Base-by-base conservation (phyloP, 768 basidiomycete species). In the Mycena venus region DNA sequence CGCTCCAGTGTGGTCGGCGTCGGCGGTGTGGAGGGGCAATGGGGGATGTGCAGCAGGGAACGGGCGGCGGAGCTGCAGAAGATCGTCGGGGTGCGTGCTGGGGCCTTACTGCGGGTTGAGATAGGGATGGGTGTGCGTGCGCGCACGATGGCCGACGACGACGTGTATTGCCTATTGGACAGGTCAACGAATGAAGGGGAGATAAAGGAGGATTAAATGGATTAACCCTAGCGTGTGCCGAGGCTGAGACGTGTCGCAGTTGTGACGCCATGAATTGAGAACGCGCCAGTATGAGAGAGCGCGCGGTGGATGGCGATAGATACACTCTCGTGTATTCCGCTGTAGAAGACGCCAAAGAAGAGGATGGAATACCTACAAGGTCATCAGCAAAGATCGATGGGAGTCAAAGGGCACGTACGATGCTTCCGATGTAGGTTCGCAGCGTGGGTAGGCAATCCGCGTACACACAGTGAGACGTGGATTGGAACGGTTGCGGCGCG, bases 341-440 rank as follows among this genome's bases (percentile, higher is more conserved):
- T n/a, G n/a, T n/a, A n/a, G 6, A n/a, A 34, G 21, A 31, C 61
- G 27, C 25, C 23, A 42, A 42, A 42, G 42, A 42, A 10, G 38
- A 47, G 14, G 62, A 63, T 47, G 40, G 29, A 49, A 63, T 63
- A 63, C 27, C 42, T 47, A 63, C 29, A 63, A 47, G 29, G 44
- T 47, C 42, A 47, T 63, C 44, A 63, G 62, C 42, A 32, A 63
- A 63, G 62, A 47, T 63, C 62, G 29, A 47, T 47, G 29, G 44
- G 62, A 63, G 42, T 3, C n/a, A 61, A 61, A n/a, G n/a, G n/a
- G n/a, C 19, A 40, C 60, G 60, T 61, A 61, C 60, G 60, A 61
- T 40, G 38, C 25, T 61, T 38, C 44, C 42, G 19, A 53, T 29
- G 12, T 23, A 6, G 51, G 51, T 27, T 27, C 51, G 10, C 25